Conservation (phyloP, 2,329 filamentous ascomycete species). For the Fusarium praegraminearum region DNA sequence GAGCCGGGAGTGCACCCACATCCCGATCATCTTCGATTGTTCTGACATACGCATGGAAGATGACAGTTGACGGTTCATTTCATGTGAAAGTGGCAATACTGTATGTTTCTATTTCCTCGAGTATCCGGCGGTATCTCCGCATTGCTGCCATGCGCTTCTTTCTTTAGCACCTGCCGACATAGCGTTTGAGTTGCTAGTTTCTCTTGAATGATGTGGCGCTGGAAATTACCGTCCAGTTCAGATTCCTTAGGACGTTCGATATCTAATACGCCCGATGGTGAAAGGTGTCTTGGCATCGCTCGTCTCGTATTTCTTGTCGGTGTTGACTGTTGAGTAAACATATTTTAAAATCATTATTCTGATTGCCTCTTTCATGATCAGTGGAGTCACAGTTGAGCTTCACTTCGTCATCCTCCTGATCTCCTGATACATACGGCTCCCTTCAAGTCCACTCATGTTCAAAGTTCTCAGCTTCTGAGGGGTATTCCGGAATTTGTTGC, state of each 20-base stretch:
- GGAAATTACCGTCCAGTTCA: not conserved
- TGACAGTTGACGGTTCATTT: not conserved
- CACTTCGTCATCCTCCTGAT: conserved; percentile 26
- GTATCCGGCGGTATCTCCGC: not conserved
- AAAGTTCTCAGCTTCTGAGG: conserved; percentile 18
- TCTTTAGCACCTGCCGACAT: not conserved
- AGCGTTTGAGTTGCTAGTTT: conserved; percentile 1
- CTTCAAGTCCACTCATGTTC: conserved; percentile 15
- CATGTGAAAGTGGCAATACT: conserved; percentile 14
- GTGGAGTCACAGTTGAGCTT: conserved; percentile 36
- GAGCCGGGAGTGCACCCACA: not conserved
- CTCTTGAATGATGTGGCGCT: conserved; percentile 8
- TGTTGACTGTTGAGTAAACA: conserved; percentile 23
- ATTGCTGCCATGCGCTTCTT: not conserved
- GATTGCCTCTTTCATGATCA: conserved; percentile 40
- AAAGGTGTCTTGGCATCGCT: conserved; percentile 6
- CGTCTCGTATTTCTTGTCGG: conserved; percentile 11
- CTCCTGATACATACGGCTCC: conserved; percentile 3
- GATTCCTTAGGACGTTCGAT: conserved; percentile 18
- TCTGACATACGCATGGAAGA: conserved; percentile 6
- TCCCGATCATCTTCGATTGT: not conserved
- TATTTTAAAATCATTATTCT: conserved; percentile 37
- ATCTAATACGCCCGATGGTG: conserved; percentile 29
- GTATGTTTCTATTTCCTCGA: not conserved
- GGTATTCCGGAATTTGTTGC: conserved; percentile 32